Conservation (phyloP, 768 basidiomycete species). For the Kwoniella europaea region DNA sequence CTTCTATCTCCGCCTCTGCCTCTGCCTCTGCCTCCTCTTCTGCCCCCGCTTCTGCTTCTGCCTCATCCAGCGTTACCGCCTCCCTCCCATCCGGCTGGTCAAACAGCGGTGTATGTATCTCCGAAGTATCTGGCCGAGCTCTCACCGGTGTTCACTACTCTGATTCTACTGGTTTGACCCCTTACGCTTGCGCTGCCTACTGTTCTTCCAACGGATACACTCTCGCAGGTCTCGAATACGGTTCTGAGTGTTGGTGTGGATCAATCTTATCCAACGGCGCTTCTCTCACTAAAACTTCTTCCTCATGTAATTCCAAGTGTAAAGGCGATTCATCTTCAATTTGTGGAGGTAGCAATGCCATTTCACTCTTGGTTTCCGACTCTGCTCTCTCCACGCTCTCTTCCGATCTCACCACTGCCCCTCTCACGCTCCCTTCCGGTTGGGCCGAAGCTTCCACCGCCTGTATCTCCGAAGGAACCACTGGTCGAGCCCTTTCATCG, state of each 20-base stretch:
- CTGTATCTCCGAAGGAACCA: constrained; percentile 30
- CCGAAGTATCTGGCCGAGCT: constrained; percentile 32
- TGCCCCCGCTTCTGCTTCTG: background rate
- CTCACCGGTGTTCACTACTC: constrained; percentile 29
- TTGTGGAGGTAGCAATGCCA: constrained; percentile 30
- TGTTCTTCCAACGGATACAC: constrained; percentile 54
- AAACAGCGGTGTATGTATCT: constrained; percentile 19
- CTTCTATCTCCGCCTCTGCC: background rate
- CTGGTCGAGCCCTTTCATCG: constrained; percentile 20
- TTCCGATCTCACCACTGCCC: constrained; percentile 17
- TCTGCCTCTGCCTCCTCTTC: background rate
- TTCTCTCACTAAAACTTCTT: constrained; percentile 24
- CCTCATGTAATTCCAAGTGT: constrained; percentile 21
- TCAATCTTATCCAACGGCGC: constrained; percentile 64
- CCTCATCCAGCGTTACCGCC: constrained; percentile 1
- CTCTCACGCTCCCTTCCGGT: constrained; percentile 7
- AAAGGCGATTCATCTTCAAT: constrained; percentile 10
- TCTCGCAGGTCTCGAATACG: constrained; percentile 57
- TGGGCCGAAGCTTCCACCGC: constrained; percentile 25
- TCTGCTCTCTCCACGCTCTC: constrained; percentile 12
- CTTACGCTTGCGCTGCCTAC: constrained; percentile 48
- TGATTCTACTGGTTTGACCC: constrained; percentile 45
- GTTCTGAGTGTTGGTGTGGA: constrained; percentile 61
- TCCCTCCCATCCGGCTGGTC: constrained; percentile 27
- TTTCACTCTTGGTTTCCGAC: constrained; percentile 20